Percentiles rank a stretch among this genome's conserved stretches.
Conservation (phyloP, 2,329 filamentous ascomycete species). For the Clonostachys rhizophaga region DNA sequence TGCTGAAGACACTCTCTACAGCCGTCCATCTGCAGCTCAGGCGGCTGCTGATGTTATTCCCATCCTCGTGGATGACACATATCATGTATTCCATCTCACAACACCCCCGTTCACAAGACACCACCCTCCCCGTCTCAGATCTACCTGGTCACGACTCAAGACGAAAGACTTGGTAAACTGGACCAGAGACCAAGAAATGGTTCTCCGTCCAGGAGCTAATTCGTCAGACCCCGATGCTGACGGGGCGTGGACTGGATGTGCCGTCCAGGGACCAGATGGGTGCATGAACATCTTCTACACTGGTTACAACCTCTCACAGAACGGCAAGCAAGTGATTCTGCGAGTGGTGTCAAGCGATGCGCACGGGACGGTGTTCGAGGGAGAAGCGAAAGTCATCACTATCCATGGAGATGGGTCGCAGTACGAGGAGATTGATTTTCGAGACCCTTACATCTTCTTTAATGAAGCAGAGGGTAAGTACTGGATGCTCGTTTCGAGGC, state of each 20-base stretch:
- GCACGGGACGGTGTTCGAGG: slow-evolving; percentile 17
- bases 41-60: slow-evolving; percentile 28
- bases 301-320: slow-evolving; percentile 21
- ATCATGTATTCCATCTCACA: slow-evolving; percentile 27
- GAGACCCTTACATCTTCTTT: slow-evolving; percentile 26
- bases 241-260: slow-evolving; percentile 25
- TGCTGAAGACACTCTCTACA: slow-evolving; percentile 15
- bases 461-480: slow-evolving; percentile 18
- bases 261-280: slow-evolving; percentile 19
- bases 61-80: slow-evolving; percentile 24
- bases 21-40: slow-evolving; percentile 15
- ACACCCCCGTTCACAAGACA: slow-evolving; percentile 22
- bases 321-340: slow-evolving; percentile 24
- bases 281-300: slow-evolving; percentile 29
- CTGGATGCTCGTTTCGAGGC: slow-evolving; percentile 29
- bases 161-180: slow-evolving; percentile 20
- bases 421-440: slow-evolving; percentile 26
- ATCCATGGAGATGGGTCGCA: slow-evolving; percentile 10
- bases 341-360: slow-evolving; percentile 14
- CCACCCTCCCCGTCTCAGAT: slow-evolving; percentile 21
- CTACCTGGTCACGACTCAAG: slow-evolving; percentile 21
- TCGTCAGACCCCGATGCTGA: slow-evolving; percentile 17
- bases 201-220: slow-evolving; percentile 12
- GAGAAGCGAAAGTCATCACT: slow-evolving; percentile 10
- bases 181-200: slow-evolving; percentile 15